phyloP scores from a whole-genome alignment of 805 yeast species.

The Tetrapisispora arboricola region DNA sequence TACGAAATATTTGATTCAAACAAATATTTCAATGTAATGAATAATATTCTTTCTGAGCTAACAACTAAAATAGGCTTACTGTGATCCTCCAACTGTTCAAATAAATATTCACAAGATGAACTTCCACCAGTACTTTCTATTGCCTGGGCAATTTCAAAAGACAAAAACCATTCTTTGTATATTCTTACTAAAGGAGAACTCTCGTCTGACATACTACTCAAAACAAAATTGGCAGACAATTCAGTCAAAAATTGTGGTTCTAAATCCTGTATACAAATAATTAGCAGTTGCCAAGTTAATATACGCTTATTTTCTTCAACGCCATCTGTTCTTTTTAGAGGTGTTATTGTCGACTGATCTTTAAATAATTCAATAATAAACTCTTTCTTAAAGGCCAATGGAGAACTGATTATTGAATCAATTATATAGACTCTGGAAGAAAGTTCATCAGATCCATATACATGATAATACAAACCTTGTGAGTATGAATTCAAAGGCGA shows the following conservation, averaged over 20 bases:
- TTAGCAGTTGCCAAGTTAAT: constrained; percentile 42
- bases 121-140: constrained; percentile 7
- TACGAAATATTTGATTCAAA: too few relatives aligned
- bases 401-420: constrained; percentile 34
- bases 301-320: constrained; percentile 59
- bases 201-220: constrained; percentile 32
- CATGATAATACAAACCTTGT: constrained; percentile 34
- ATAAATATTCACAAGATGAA: constrained; percentile 16
- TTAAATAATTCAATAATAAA: constrained; percentile 18
- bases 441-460: constrained; percentile 52
- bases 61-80: constrained; percentile 38
- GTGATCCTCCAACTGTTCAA: constrained; percentile 27
- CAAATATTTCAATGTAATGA: constrained; percentile 41
- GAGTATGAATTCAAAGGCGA: constrained; percentile 11
- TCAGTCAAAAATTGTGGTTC: neutral
- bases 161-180: constrained; percentile 50
- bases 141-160: constrained; percentile 8
- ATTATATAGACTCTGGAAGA: constrained; percentile 42
- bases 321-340: constrained; percentile 52
- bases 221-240: neutral
- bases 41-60: constrained; percentile 54
- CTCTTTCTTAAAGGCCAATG: constrained; percentile 14
- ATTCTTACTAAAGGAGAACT: constrained; percentile 69
- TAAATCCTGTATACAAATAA: constrained; percentile 33
- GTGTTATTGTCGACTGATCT: constrained; percentile 37